These are phyloP conservation scores for Zygoascus ofunaensis DNA, from an alignment of 805 yeast genomes.

Conservation along the genomic window DNA sequence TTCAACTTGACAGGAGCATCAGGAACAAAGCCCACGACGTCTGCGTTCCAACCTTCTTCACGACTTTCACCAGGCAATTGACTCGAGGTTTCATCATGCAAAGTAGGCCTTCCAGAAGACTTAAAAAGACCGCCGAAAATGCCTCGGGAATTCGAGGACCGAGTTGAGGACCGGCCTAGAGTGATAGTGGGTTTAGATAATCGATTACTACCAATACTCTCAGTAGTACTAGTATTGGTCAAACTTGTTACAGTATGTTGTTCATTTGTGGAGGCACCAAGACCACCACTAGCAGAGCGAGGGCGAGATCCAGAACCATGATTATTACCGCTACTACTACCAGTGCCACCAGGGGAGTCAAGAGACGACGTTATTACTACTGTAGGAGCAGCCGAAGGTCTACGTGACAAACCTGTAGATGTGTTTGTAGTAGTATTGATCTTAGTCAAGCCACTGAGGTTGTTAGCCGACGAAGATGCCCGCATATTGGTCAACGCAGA, in stretches of 20 bases:
- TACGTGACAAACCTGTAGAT: too few relatives aligned
- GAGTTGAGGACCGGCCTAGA: not conserved
- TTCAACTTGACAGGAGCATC: conserved; percentile 23
- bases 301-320: not conserved
- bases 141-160: not conserved
- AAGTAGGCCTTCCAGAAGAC: conserved; percentile 18
- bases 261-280: too few relatives aligned
- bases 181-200: not conserved
- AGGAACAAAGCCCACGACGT: conserved; percentile 24
- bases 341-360: not conserved
- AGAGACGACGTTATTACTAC: not conserved
- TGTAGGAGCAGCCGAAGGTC: too few relatives aligned
- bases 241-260: too few relatives aligned
- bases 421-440: not conserved
- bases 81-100: conserved; percentile 13
- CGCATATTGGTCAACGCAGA: too few relatives aligned
- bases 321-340: too few relatives aligned
- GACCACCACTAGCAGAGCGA: not conserved
- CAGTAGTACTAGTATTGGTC: too few relatives aligned
- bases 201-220: not conserved
- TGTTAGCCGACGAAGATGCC: too few relatives aligned
- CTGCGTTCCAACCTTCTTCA: conserved; percentile 27
- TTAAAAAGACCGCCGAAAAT: conserved; percentile 14
- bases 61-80: conserved; percentile 5
- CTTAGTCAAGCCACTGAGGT: too few relatives aligned